Base-by-base conservation (phyloP, 805 yeast genomes). In the Starmerella floricola region DNA sequence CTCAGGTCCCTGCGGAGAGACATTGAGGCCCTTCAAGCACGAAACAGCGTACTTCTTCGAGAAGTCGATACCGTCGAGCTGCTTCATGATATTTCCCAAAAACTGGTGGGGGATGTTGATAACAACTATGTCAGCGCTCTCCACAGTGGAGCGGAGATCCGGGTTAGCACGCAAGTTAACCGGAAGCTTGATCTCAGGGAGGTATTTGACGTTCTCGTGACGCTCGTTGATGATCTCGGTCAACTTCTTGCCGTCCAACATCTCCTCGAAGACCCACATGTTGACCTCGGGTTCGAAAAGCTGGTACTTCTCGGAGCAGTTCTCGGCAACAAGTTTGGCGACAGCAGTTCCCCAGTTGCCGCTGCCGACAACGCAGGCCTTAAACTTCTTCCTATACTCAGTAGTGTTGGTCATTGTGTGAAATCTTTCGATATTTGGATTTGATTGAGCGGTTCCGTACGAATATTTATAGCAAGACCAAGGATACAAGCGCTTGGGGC, bases 291-390 rank as follows among this genome's bases (percentile, higher is more conserved):
- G 66, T 46, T 75, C 71, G 62, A 91, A 91, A 56, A 83, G 65
- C 30, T 75, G 70, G 31, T 87, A 78, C 63, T 84, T 73, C 49
- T 73, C 74, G 16, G 69, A 70, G 33, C 87, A 69, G 62, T 86
- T 87, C 64, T 91, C 97, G 30, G 96, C 86, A 21, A 86, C 78
- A 34, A 88, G 85, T 62, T 91, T 88, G 49, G 97, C 96, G 42
- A 91, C 86, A 16, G 97, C 88, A 30, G 95, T 85, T 51, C 98
- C 98, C 82, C 98, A 88, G 66, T 88, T 88, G 60, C 97, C 98
- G 24, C 96, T 86, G 32, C 98, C 98, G 51, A 91, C 78, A 42
- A 86, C 84, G 31, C 86, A 69, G 33, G 79, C 71, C 55, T 68
- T 73, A 64, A 67, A 76, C 40, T 51, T 46, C 51, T 53, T 52